Base-by-base conservation (phyloP, 78 protist species). In the Chrysochromulina parva region DNA sequence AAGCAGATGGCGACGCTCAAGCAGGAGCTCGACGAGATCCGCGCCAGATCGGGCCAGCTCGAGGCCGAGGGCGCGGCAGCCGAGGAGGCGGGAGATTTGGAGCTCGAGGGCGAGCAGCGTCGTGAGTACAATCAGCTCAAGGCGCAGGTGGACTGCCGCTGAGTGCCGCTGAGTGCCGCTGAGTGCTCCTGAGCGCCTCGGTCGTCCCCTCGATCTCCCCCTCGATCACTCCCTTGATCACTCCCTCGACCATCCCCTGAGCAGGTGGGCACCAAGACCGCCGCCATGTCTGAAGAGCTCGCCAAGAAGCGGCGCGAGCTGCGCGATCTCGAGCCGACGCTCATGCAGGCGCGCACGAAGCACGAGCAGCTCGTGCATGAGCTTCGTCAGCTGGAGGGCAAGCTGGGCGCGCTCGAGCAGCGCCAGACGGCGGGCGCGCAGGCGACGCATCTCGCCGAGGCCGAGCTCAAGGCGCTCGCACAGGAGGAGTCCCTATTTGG, bases 241-340 rank as follows among this genome's bases (percentile, higher is more conserved):
- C 38, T 38, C 38, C 38, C 38, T 38, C 38, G 38, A 38, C 38
- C 38, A 38, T 0, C 38, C 38, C 38, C 38, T 38, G 38, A 58
- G 22, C 62, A n/a, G 58, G 55, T 28, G 84, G 84, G 84, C 55
- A 57, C 84, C 13, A 48, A 74, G 84, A 48, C 84, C 57, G 84
- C 84, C 38, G 53, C 57, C 17, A 3, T 48, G 84, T 57, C 16
- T 10, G 84, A 74, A n/a, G 10, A 14, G 58, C 19, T 74, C 58
- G 11, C 3, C n/a, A 11, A 24, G 13, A 50, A 2, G 84, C 5
- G 19, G 55, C 84, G 84, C 55, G 84, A 6, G 55, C 26, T 74
- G 3, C 19, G n/a, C 19, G 26, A 26, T 6, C 26, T 1, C 53
- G 84, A 74, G 84, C 84, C 17, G 26, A 1, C 47, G 11, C 7